phyloP scores from a whole-genome alignment of 768 basidiomycete genomes.

The Termitomyces heimii region DNA sequence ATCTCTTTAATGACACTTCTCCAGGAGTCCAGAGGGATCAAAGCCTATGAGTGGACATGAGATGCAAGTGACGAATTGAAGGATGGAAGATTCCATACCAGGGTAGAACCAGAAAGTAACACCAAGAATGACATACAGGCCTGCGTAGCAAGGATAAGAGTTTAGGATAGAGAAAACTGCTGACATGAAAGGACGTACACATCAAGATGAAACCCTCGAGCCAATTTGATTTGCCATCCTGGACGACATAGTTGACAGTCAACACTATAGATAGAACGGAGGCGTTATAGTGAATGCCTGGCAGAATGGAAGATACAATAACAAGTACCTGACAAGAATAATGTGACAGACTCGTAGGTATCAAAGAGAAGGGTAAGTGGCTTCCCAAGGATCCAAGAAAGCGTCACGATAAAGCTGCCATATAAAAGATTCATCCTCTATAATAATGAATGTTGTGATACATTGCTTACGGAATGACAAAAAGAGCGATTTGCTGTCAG shows the following conservation, averaged over 20 bases:
- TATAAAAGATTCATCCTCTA: neutral
- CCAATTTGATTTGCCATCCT: slow-evolving; percentile 88
- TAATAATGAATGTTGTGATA: neutral
- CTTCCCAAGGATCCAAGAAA: slow-evolving; percentile 80
- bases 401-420: slow-evolving; percentile 62
- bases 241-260: slow-evolving; percentile 80
- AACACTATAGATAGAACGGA: slow-evolving; percentile 40
- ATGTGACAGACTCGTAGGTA: slow-evolving; percentile 72
- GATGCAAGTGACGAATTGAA: neutral
- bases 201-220: slow-evolving; percentile 76
- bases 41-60: slow-evolving; percentile 13
- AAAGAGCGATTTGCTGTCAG: slow-evolving; percentile 54
- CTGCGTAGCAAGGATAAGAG: slow-evolving; percentile 21
- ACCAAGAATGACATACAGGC: slow-evolving; percentile 66
- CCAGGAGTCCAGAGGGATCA: slow-evolving; percentile 25
- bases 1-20: slow-evolving; percentile 11
- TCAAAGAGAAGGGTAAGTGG: slow-evolving; percentile 81
- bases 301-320: neutral
- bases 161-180: neutral
- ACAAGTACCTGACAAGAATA: slow-evolving; percentile 42
- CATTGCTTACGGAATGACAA: slow-evolving; percentile 36
- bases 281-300: neutral
- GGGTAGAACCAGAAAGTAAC: slow-evolving; percentile 64
- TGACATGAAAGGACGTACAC: slow-evolving; percentile 33
- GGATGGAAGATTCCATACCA: slow-evolving; percentile 20